Evolutionary conservation across 2,329 filamentous ascomycete genomes (phyloP).

Genomic region (Nemania bipapillata): DNA sequence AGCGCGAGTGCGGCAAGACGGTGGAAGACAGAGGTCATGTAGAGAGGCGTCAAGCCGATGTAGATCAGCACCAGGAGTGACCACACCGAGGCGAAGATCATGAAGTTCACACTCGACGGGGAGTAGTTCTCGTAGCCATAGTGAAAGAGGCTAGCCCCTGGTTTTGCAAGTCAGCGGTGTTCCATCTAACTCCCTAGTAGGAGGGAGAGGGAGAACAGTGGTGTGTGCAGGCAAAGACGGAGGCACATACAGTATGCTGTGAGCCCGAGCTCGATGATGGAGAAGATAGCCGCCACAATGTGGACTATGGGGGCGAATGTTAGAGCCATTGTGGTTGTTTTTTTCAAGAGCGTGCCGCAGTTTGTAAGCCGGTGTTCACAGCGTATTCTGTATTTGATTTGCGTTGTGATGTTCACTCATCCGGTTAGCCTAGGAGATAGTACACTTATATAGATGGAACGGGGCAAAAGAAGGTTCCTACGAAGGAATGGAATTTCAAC

Average conservation of each 20-base stretch:
- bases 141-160: conserved; percentile 63
- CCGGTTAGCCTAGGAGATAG: background rate
- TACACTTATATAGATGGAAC: background rate
- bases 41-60: conserved; percentile 73
- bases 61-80: conserved; percentile 77
- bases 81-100: conserved; percentile 83
- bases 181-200: background rate
- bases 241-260: conserved; percentile 73
- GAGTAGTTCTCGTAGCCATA: conserved; percentile 48
- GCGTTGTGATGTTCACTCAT: background rate
- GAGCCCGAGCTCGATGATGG: conserved; percentile 79
- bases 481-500: background rate
- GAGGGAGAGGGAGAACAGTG: background rate
- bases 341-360: background rate
- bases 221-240: background rate
- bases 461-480: background rate
- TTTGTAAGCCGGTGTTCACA: background rate
- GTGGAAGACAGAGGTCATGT: conserved; percentile 70
- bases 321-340: conserved; percentile 58
- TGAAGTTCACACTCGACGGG: conserved; percentile 74
- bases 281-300: conserved; percentile 72
- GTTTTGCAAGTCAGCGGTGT: conserved; percentile 14
- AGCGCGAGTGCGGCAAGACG: conserved; percentile 72
- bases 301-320: conserved; percentile 72
- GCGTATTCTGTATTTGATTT: background rate